Base-by-base conservation (phyloP, 2,329 filamentous ascomycete species). In the Ophiobolus disseminans region DNA sequence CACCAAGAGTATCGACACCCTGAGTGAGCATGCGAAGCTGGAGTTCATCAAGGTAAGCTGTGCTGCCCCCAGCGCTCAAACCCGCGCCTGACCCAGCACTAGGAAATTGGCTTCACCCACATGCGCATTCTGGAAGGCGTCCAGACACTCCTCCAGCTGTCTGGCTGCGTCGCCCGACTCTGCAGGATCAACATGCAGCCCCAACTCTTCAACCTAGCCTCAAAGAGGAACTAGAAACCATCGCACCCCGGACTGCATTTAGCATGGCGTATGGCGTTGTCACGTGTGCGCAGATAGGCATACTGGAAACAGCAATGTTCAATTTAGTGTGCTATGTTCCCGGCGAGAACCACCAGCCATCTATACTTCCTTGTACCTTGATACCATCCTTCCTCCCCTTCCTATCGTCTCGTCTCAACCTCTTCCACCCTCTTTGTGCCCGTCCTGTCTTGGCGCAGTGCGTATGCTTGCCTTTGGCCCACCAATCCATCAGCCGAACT, bases 101-200 rank as follows among this genome's bases (percentile, higher is more conserved):
- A 73, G 77, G 94, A 97, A 76, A 99, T 99, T 74, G 94, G 94
- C 43, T 97, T 97, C 75, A 96, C 94, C 2, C 94, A 99, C 71
- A 99, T 99, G 94, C 92, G 95, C 73, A 93, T 99, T 46, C 79
- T 99, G n/a, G 94, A 99, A 70, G 94, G 94, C 22, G 90, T 99
- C 19, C 93, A 97, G 76, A 97, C 93, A 6, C 82, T 97, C 55
- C 82, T 99, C 49, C 94, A 99, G 75, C 81, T 99, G 36, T 95
- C 91, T 68, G 94, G 93, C 9, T 97, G 93, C 70, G 82, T 99
- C 17, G 91, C 90, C 13, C 87, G 93, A 64, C 80, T 99, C 47
- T 94, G 91, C 77, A 96, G 89, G 79, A 87, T 97, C 72, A 97
- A 97, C 74, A 97, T 99, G 93, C 90, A 96, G 67, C 89, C 91